Base-by-base conservation (phyloP, 176 grass and related monocot species). In the Oryza punctata region DNA sequence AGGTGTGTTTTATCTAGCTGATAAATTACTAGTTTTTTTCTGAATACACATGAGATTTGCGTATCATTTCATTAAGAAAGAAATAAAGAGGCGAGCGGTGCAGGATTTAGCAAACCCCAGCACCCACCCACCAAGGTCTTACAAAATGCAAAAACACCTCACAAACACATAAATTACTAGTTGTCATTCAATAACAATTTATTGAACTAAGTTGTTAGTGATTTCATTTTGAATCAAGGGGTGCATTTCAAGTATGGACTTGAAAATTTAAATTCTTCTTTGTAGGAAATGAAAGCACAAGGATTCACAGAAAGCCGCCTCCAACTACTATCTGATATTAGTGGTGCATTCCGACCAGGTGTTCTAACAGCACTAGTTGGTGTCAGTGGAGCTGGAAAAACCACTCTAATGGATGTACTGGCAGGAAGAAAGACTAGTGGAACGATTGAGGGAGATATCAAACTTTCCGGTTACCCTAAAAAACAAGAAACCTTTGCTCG, bases 311-410 rank as follows among this genome's bases (percentile, higher is more conserved):
- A 94, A 76, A 67, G 78, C 21, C 87, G 73, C 30, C 89, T 91
- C 35, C 92, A 91, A 65, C 82, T 94, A 66, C 77, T 94, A 32
- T 82, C 66, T 78, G 77, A 91, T 47, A 87, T 94, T 15, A 85
- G 92, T 76, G 89, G 92, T 82, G 84, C 92, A 40, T 94, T 94
- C 67, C 87, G 69, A 43, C 92, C 92, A 21, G 86, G 89, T 85
- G 63, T 91, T 68, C 84, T 94, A 72, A 94, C 89, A 37, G 92
- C 92, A 72, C 72, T 94, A 75, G 92, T 94, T 61, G 92, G 92
- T 76, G 89, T 91, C 16, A 94, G 87, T 81, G 92, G 92, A 73
- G 92, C 89, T 40, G 92, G 92, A 79, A 94, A 94, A 84, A 94
- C 89, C 44, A 94, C 92, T 68, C 67, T 94, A 67, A 94, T 94